A percentile compares a stretch with the other conserved stretches of the same genome.
Conservation (phyloP, 495 filamentous ascomycete species). For the Xylaria palmicola region DNA sequence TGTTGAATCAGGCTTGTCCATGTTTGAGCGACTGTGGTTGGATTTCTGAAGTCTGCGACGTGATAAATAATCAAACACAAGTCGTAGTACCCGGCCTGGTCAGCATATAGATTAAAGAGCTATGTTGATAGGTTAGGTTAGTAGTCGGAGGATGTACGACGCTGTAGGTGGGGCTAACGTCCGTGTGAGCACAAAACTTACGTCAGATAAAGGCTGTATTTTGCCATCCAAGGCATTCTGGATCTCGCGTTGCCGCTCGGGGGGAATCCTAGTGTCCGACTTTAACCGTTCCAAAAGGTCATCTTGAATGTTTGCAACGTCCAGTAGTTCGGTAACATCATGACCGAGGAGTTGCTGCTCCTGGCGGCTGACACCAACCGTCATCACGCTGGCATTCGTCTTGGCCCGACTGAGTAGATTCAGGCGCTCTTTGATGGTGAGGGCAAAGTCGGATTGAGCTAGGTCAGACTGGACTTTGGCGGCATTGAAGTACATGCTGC, state of each 20-base stretch:
- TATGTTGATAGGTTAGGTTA: conserved; percentile 49
- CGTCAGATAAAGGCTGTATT: conserved; percentile 69
- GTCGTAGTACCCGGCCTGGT: conserved; percentile 86
- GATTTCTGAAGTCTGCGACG: conserved; percentile 81
- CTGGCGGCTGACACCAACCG: conserved; percentile 68
- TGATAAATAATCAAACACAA: conserved; percentile 89
- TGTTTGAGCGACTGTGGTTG: conserved; percentile 72
- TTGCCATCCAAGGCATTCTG: conserved; percentile 67
- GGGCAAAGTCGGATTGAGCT: conserved; percentile 72
- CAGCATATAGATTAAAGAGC: conserved; percentile 89
- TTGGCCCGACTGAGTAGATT: conserved; percentile 86
- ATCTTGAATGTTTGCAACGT: conserved; percentile 92
- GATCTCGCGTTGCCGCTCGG: conserved; percentile 59
- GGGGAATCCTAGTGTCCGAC: conserved; percentile 64
- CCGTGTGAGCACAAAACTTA: conserved; percentile 41
- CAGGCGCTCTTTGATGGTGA: conserved; percentile 76
- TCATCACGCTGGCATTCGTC: conserved; percentile 77
- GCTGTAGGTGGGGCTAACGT: not conserved
- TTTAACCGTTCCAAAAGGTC: conserved; percentile 80
- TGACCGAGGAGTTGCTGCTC: conserved; percentile 75
- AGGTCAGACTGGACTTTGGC: conserved; percentile 82
- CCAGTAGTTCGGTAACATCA: conserved; percentile 80
- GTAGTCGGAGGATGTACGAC: conserved; percentile 16
- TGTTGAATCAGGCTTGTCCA: conserved; percentile 80
- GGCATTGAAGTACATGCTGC: conserved; percentile 76